A percentile compares a stretch with the other conserved stretches of the same genome.
These are phyloP conservation scores for Exophiala calicioides DNA, from an alignment of 2,329 filamentous ascomycete genomes.

Conservation along the genomic window DNA sequence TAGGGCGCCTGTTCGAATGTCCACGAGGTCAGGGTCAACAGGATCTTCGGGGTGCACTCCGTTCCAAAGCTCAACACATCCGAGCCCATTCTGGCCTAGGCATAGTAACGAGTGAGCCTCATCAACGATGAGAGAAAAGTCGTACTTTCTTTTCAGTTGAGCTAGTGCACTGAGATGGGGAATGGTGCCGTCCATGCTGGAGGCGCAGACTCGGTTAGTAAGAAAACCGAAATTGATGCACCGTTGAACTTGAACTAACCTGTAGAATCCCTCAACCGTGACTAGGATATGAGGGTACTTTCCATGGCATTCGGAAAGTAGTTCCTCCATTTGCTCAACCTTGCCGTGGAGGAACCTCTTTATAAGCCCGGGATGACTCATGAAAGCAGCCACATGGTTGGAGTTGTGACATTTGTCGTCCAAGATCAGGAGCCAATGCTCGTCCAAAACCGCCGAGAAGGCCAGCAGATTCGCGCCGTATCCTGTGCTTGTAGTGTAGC, in stretches of 20 bases:
- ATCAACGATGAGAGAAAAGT: constrained; percentile 14
- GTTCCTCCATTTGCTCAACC: constrained; percentile 3
- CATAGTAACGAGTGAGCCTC: constrained; percentile 16
- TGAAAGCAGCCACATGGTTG: constrained; percentile 28
- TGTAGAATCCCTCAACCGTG: constrained; percentile 12
- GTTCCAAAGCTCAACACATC: constrained; percentile 15
- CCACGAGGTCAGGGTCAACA: constrained; percentile 5
- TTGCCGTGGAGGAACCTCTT: constrained; percentile 12
- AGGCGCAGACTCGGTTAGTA: too few relatives aligned
- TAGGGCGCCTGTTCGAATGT: constrained; percentile 12
- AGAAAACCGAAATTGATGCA: neutral
- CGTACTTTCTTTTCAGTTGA: constrained; percentile 8
- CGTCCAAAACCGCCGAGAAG: constrained; percentile 13
- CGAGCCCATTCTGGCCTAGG: constrained; percentile 7
- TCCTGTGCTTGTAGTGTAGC: constrained; percentile 11
- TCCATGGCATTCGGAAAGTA: constrained; percentile 1
- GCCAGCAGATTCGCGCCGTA: constrained; percentile 14
- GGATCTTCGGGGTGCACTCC: constrained; percentile 4
- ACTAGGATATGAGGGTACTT: constrained; percentile 9
- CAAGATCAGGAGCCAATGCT: constrained; percentile 9
- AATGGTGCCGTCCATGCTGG: constrained; percentile 16
- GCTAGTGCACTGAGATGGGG: constrained; percentile 6
- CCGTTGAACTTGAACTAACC: constrained; percentile 3
- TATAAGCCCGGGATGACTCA: constrained; percentile 51
- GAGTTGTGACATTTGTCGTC: constrained; percentile 18